A percentile compares a stretch with the other conserved stretches of the same genome.
Evolutionary conservation across 23 red algal species (phyloP).

Genomic region (Cyanidiococcus yangmingshanensis): DNA sequence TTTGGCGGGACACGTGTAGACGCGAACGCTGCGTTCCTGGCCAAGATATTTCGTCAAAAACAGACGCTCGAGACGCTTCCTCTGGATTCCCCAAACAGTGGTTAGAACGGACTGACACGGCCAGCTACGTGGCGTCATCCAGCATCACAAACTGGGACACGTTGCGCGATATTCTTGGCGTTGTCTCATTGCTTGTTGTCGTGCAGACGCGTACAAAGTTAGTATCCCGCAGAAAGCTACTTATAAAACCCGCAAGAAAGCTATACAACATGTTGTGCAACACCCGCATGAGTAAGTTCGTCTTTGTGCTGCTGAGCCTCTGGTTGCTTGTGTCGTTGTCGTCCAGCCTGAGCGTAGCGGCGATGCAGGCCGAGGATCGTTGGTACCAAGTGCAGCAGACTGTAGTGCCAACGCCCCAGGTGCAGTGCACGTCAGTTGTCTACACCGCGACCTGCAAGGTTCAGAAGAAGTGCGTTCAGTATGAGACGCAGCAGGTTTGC

Average conservation of each 20-base stretch:
- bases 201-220: no score
- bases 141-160: background rate
- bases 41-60: background rate
- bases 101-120: background rate
- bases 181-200: no score
- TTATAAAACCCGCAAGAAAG: background rate
- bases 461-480: constrained; percentile 11
- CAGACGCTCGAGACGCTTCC: background rate
- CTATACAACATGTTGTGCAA: background rate
- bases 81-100: background rate
- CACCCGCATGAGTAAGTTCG: background rate
- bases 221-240: no score
- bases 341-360: background rate
- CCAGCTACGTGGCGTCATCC: background rate
- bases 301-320: background rate
- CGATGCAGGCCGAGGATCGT: background rate
- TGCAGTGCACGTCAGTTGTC: background rate
- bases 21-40: background rate
- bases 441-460: background rate
- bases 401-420: background rate
- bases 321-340: background rate
- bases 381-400: background rate
- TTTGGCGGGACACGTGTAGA: background rate
- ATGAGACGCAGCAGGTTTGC: background rate
- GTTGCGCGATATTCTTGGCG: no score